These are phyloP conservation scores for Lodderomyces beijingensis DNA, from an alignment of 1,139 yeast species.

Conservation along the genomic window DNA sequence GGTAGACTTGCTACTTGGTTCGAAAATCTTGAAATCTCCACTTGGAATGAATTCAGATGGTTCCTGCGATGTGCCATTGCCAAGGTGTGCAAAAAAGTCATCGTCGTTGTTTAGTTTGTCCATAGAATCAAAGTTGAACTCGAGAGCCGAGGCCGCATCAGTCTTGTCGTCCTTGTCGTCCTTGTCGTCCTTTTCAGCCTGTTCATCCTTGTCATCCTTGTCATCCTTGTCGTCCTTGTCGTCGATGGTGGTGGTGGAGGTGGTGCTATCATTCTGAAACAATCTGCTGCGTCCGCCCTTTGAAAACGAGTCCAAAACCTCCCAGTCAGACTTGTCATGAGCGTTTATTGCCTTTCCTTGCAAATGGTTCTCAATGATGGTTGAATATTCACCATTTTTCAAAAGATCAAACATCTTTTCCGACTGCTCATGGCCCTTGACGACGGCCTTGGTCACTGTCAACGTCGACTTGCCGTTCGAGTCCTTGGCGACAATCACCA, in stretches of 20 bases:
- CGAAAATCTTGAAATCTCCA: constrained; percentile 41
- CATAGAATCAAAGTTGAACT: no score
- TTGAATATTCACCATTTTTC: constrained; percentile 47
- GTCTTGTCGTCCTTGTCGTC: constrained; percentile 9
- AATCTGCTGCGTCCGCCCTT: constrained; percentile 45
- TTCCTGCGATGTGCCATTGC: constrained; percentile 22
- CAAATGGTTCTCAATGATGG: constrained; percentile 52
- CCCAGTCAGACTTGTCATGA: constrained; percentile 71
- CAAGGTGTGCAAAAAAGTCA: constrained; percentile 45
- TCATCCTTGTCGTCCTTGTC: constrained; percentile 14
- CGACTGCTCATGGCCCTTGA: constrained; percentile 35
- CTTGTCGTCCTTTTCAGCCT: constrained; percentile 17
- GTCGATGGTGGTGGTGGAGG: constrained; percentile 1
- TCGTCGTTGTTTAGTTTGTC: constrained; percentile 33
- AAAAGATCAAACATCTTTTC: constrained; percentile 57
- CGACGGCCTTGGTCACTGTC: constrained; percentile 45
- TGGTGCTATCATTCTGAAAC: constrained; percentile 14
- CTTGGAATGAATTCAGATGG: constrained; percentile 32
- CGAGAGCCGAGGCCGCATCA: constrained; percentile 8
- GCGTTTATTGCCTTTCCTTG: constrained; percentile 34
- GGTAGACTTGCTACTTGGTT: constrained; percentile 17
- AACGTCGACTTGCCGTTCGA: constrained; percentile 44
- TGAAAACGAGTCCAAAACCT: constrained; percentile 55
- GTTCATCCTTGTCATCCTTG: constrained; percentile 34
- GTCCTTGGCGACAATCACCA: constrained; percentile 53